Conservation (phyloP, 1,139 yeast genomes). For the Geotrichum carabidarum region DNA sequence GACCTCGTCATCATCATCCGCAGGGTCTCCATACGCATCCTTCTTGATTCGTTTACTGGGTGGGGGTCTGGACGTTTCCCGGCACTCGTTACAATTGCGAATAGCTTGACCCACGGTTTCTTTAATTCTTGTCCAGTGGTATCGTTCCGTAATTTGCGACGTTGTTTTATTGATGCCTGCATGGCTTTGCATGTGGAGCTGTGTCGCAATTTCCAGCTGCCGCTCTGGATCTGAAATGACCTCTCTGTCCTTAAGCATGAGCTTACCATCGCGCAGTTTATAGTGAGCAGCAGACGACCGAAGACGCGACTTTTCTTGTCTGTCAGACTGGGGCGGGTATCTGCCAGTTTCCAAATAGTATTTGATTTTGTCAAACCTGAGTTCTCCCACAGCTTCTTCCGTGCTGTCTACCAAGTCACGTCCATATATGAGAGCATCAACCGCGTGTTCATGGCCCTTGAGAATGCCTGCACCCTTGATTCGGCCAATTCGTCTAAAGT, state of each 20-base stretch:
- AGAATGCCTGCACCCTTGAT: conserved; percentile 80
- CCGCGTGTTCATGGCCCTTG: conserved; percentile 76
- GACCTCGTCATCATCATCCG: conserved; percentile 10
- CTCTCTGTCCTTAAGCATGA: conserved; percentile 73
- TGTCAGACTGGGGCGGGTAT: conserved; percentile 76
- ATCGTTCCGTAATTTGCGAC: conserved; percentile 65
- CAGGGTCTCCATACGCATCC: conserved; percentile 20
- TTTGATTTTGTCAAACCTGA: conserved; percentile 71
- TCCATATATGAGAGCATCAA: conserved; percentile 76
- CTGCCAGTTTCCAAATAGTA: conserved; percentile 77
- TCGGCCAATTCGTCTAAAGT: conserved; percentile 72
- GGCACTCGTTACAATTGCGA: conserved; percentile 69
- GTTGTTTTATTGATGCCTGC: conserved; percentile 92
- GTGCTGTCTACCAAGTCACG: conserved; percentile 46
- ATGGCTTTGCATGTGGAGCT: conserved; percentile 62
- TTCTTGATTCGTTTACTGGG: conserved; percentile 20
- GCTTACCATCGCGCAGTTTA: conserved; percentile 60
- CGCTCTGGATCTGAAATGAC: conserved; percentile 71
- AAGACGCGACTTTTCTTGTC: conserved; percentile 78
- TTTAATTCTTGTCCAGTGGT: conserved; percentile 89
- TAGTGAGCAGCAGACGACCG: conserved; percentile 81
- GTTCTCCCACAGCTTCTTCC: conserved; percentile 52
- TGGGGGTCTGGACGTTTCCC: conserved; percentile 40
- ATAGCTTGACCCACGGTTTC: conserved; percentile 80
- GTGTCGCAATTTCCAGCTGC: conserved; percentile 72